Base-by-base conservation (phyloP, 371 early-diverging fungal genomes). In the Capniomyces stellatus region DNA sequence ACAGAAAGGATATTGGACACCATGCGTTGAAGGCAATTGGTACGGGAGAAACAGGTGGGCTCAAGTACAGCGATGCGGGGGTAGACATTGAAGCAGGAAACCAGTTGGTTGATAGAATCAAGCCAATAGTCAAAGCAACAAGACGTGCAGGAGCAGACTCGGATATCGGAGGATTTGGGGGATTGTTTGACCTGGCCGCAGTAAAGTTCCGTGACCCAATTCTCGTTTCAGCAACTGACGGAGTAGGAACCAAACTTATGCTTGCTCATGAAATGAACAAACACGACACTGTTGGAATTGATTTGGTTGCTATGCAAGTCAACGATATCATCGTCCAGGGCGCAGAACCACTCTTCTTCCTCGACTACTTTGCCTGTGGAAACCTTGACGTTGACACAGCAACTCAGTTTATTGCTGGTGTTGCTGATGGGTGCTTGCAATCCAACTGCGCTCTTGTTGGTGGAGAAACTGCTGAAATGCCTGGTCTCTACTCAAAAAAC, bases 381-480 rank as follows among this genome's bases (percentile, higher is more conserved):
- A 84, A 87, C 60, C 79, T 97, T 35, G 87, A 94, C 51, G 87
- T 94, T 1, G 81, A 84, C 57, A 87, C 88, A 12, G 87, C 90
- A 52, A 78, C 71, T 59, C 85, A 86, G 61, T 92, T 97, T 58
- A 85, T 97, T 47, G 75, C 76, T 56, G 96, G 98, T 58, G 89
- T 97, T 30, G 92, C 86, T 21, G 77, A 79, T n/a, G 98, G 95
- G 8, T 97, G 98, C 70, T 62, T 73, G 41, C 73, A 87, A 58
- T 75, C 93, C 19, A 87, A 86, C n/a, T 90, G 91, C 60, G 98
- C 95, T 27, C 77, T 97, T 55, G 80, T 97, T 51, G 98, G 98
- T 58, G 96, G 95, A 35, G 98, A 97, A 67, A 97, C 98, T n/a
- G 92, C 98, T 6, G 98, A 97, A 63, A 97, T 97, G 98, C 98